Conservation (phyloP, 257 asterid genomes). For the Gentiana dahurica region DNA sequence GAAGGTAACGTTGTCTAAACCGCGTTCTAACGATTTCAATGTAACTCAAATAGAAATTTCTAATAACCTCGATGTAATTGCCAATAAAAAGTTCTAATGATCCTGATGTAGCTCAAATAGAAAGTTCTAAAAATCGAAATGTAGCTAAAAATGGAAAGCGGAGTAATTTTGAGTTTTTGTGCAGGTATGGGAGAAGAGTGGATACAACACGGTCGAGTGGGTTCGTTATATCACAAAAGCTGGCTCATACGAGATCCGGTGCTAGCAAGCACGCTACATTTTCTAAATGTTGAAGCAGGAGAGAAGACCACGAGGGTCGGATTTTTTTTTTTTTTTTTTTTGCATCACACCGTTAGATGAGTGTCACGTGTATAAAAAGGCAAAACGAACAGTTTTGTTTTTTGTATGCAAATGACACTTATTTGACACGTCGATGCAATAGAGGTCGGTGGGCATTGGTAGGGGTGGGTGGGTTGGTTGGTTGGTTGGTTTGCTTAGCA, state of each 20-base stretch:
- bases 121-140: too few relatives aligned
- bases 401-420: too few relatives aligned
- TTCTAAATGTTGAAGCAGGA: not conserved
- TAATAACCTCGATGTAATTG: too few relatives aligned
- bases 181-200: conserved; percentile 99
- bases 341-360: not conserved
- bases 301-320: conserved; percentile 3
- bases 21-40: not conserved
- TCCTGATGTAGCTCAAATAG: too few relatives aligned
- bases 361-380: not conserved
- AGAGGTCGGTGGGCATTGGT: too few relatives aligned
- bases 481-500: too few relatives aligned
- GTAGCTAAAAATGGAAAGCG: conserved; percentile 3
- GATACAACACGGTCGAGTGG: conserved; percentile 99
- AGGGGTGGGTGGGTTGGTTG: too few relatives aligned
- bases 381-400: not conserved
- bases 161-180: conserved; percentile 10
- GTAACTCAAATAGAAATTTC: not conserved
- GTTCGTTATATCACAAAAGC: conserved; percentile 98
- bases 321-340: not conserved
- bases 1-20: conserved; percentile 41
- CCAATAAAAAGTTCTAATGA: too few relatives aligned
- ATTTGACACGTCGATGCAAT: too few relatives aligned
- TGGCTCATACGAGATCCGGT: conserved; percentile 93
- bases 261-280: conserved; percentile 24